These are phyloP conservation scores for Suhomyces sp. DNA, from an alignment of 805 yeast species.

Conservation along the genomic window DNA sequence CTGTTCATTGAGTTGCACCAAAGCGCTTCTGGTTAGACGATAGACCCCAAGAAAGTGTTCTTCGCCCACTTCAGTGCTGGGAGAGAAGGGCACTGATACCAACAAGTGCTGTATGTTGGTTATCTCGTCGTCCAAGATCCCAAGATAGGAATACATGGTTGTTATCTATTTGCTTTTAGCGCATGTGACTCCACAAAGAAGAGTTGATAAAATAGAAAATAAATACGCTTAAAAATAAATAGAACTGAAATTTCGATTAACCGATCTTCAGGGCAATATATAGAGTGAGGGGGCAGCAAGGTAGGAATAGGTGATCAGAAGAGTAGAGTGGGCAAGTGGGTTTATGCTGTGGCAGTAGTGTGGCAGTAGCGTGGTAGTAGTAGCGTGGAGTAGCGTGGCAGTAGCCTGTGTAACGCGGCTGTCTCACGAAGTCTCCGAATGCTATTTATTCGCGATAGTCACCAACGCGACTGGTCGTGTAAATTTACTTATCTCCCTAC, in stretches of 20 bases:
- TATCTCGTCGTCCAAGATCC: constrained; percentile 26
- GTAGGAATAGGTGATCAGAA: neutral
- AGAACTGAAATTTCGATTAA: neutral
- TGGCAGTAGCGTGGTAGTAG: neutral
- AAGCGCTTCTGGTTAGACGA: constrained; percentile 21
- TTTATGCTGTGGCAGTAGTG: neutral
- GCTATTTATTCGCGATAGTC: neutral
- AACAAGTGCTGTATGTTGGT: constrained; percentile 26
- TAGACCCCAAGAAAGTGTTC: constrained; percentile 32
- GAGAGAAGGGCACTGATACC: constrained; percentile 33
- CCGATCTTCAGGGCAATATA: too few relatives aligned
- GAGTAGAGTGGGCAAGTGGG: neutral
- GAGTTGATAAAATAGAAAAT: neutral
- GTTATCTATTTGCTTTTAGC: constrained; percentile 1
- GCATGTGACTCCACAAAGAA: neutral
- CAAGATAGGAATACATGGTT: constrained; percentile 9
- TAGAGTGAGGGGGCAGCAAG: too few relatives aligned
- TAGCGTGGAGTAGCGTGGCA: neutral
- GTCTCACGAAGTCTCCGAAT: neutral
- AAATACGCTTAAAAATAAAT: neutral
- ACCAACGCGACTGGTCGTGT: neutral
- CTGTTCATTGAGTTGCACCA: constrained; percentile 22
- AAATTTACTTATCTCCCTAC: neutral
- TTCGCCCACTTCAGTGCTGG: constrained; percentile 13
- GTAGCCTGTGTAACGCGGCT: neutral